Percentiles rank a stretch among this genome's conserved stretches.
These are phyloP conservation scores for Crepidotus sp. DNA, from an alignment of 1,284 basidiomycete species.

Conservation along the genomic window DNA sequence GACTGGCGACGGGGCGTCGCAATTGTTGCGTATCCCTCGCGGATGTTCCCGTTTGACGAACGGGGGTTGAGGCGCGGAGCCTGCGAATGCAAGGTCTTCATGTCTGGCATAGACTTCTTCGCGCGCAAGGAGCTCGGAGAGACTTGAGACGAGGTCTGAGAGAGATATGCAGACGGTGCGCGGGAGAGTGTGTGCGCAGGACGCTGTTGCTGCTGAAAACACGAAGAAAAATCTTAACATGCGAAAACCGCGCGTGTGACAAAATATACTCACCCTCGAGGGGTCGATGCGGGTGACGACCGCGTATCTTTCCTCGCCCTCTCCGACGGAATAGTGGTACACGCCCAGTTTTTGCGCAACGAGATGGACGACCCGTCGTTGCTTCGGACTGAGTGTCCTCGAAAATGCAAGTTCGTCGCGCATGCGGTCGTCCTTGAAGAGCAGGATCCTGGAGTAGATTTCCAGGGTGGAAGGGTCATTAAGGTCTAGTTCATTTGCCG, in stretches of 20 bases:
- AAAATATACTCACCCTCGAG: constrained; percentile 47
- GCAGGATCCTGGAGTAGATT: constrained; percentile 92
- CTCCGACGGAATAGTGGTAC: constrained; percentile 89
- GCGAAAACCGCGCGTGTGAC: constrained; percentile 2
- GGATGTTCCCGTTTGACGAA: constrained; percentile 84
- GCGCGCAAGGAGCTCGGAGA: constrained; percentile 58
- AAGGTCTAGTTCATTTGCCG: constrained; percentile 75
- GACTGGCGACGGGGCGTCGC: constrained; percentile 70
- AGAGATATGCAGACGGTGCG: constrained; percentile 64
- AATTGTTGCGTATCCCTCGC: constrained; percentile 84
- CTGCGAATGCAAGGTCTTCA: constrained; percentile 76
- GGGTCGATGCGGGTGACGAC: constrained; percentile 85
- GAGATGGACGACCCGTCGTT: constrained; percentile 89
- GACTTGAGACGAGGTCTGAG: constrained; percentile 37
- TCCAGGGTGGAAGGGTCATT: constrained; percentile 94
- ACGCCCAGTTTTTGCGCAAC: constrained; percentile 94
- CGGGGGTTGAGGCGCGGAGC: constrained; percentile 75
- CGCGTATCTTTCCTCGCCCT: constrained; percentile 87
- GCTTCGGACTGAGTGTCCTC: constrained; percentile 73
- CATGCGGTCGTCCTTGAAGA: constrained; percentile 98
- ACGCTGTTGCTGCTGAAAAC: constrained; percentile 25
- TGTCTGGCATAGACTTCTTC: constrained; percentile 96
- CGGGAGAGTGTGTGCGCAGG: constrained; percentile 60
- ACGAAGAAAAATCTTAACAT: constrained; percentile 14
- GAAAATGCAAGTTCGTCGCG: constrained; percentile 96